Percentiles rank a stretch among this genome's conserved stretches.
phyloP scores from a whole-genome alignment of 164 flowering plant species.

The Malania oleifera region DNA sequence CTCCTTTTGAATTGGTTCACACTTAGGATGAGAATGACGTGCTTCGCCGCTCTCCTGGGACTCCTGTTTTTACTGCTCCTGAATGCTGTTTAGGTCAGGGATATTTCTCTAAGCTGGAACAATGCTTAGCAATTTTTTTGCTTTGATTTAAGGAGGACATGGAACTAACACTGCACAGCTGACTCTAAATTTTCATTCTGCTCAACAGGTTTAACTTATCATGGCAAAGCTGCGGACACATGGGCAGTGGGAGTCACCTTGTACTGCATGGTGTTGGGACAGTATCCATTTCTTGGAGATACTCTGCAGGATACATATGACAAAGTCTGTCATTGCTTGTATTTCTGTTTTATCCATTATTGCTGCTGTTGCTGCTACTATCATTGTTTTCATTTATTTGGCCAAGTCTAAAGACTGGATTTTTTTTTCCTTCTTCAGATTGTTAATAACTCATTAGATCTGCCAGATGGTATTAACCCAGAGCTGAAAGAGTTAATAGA shows the following conservation, averaged over 20 bases:
- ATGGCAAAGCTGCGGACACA: conserved; percentile 87
- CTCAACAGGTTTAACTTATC: conserved; percentile 71
- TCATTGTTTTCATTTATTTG: not conserved
- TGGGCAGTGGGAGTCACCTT: conserved; percentile 97
- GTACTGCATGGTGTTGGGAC: conserved; percentile 70
- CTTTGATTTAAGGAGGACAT: not conserved
- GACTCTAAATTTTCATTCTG: not conserved
- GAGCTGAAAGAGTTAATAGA: conserved; percentile 55
- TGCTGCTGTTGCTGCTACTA: not conserved
- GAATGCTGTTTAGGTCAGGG: conserved; percentile 75
- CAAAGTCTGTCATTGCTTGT: conserved; percentile 39
- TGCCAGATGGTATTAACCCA: conserved; percentile 55
- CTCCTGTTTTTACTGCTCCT: conserved; percentile 89
- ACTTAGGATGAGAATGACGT: conserved; percentile 81
- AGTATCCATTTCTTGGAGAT: conserved; percentile 88
- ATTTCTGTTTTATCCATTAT: not conserved
- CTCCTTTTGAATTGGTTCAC: not conserved
- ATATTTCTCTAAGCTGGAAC: not conserved
- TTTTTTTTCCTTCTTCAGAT: conserved; percentile 41
- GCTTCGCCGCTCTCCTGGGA: conserved; percentile 86
- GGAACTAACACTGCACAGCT: not conserved
- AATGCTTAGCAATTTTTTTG: not conserved
- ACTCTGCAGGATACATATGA: conserved; percentile 92
- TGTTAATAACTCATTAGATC: conserved; percentile 52
- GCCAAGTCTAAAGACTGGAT: not conserved